Evolutionary conservation across 2,329 filamentous ascomycete species (phyloP), one percentile per base, ranked within the genome.

Genomic region (Trichoderma citrinoviride): DNA sequence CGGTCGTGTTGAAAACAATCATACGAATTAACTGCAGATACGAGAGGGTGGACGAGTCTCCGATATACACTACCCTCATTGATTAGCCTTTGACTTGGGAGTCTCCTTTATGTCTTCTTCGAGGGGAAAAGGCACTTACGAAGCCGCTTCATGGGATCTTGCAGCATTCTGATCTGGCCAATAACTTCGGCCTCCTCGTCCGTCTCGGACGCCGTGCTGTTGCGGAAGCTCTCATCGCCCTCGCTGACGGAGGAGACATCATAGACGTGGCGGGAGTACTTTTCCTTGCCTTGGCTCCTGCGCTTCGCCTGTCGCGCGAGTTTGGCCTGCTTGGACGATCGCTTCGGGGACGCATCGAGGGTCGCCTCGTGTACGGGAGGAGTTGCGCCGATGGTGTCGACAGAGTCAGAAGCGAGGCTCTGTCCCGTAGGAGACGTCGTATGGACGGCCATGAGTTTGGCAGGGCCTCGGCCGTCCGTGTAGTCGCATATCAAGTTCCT

Each of bases 41-140:
- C 0, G 86, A 86, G 6, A 88, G 76, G 0, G 84, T 85, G 0
- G 85, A 85, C 2, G 87, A 85, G 68, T 88, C 84, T n/a, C 87
- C 86, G 66, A 88, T 79, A 67, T 87, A 88, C 25, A 86, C 83
- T 85, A 37, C 5, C 0, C n/a, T n/a, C 33, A 65, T 40, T 27
- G 44, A 19, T n/a, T 21, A 21, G 21, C 5, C 1, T 58, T 46
- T 66, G 65, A 47, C 25, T 15, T 29, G 29, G 17, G n/a, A 19
- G n/a, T 14, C 33, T 37, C 29, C 8, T 27, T n/a, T n/a, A n/a
- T 56, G 40, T 15, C 8, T 33, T 2, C 14, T 33, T 14, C 4
- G 3, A 44, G 10, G 33, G 14, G 10, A 23, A 23, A 23, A 15
- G 19, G 46, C 7, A 80, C 84, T 73, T 76, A 86, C 84, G 76